A percentile compares a stretch with the other conserved stretches of the same genome.
Conservation (phyloP, 2,329 filamentous ascomycete species). For the Cladosporium sphaerospermum region DNA sequence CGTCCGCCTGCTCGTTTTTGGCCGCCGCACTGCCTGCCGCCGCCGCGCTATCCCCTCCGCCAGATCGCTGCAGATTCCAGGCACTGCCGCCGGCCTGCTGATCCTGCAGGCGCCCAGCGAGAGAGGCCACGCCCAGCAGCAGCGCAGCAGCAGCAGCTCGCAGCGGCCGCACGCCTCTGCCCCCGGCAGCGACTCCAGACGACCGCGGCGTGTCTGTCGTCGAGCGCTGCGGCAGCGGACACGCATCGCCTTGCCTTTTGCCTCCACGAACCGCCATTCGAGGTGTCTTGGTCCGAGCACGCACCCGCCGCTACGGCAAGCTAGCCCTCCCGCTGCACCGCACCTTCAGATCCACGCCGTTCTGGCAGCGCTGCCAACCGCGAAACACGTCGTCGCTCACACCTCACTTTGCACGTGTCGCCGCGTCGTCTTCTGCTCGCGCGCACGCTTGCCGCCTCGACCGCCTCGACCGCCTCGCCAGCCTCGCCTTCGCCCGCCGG, state of each 20-base stretch:
- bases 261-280: not conserved
- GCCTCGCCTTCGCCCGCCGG: too few relatives aligned
- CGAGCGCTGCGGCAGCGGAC: not conserved
- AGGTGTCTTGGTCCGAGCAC: too few relatives aligned
- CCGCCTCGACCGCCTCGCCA: too few relatives aligned
- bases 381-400: slow-evolving; percentile 6
- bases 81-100: slow-evolving; percentile 7
- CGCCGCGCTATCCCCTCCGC: not conserved
- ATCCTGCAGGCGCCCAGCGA: not conserved
- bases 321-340: not conserved
- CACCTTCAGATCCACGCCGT: not conserved
- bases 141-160: not conserved
- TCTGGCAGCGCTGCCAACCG: not conserved
- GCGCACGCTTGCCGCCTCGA: not conserved
- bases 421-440: not conserved
- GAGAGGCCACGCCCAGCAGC: not conserved
- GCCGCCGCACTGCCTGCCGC: not conserved
- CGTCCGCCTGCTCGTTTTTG: not conserved
- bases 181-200: too few relatives aligned
- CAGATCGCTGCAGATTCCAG: slow-evolving; percentile 5
- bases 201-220: too few relatives aligned
- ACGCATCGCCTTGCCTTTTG: slow-evolving; percentile 2
- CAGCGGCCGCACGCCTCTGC: too few relatives aligned
- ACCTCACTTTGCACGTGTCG: slow-evolving; percentile 10
- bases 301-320: not conserved